Base-by-base conservation (phyloP, 2,329 filamentous ascomycete genomes). In the Cordyceps cateniannulata region DNA sequence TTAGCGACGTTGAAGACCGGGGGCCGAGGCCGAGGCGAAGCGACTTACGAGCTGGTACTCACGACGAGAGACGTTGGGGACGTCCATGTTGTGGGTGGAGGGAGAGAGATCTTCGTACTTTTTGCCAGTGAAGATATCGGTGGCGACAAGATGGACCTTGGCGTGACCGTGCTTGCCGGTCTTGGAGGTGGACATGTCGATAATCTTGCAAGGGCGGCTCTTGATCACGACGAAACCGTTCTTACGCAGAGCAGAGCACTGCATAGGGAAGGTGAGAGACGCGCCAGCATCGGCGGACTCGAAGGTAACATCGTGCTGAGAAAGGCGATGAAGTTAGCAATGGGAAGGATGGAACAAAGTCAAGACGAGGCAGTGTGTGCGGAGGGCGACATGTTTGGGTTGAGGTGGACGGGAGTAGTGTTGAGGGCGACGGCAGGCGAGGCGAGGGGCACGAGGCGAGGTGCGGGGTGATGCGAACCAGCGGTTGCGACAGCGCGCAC, bases 121-220 rank as follows among this genome's bases (percentile, higher is more conserved):
- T 91, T 97, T 99, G 86, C 85, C 85, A 69, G 93, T 99, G 89
- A 99, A 99, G 84, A 99, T 98, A 79, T 99, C 95, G 78, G 96
- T 87, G 76, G 92, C 95, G 74, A 97, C 89, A 72, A 99, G 83
- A 83, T 99, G 93, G 78, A 99, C 95, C 89, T 99, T 99, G 82
- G 95, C 95, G 90, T 99, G 96, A 80, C 95, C 95, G 90, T 99
- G 95, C 91, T 99, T 99, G 82, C 95, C 95, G 70, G 95, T 99
- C 93, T 99, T 99, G 79, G 95, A 99, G 84, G 95, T 99, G 71
- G 92, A 96, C 96, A 99, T 99, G 76, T 99, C 95, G 79, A 98
- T 91, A 73, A 99, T 99, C 90, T 98, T 99, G 93, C 95, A 99
- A 73, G 95, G 96, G 73, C 95, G 95, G 81, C 85, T 82, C 89